phyloP scores from a whole-genome alignment of 1,139 yeast genomes.

The Zygoascus meyerae region DNA sequence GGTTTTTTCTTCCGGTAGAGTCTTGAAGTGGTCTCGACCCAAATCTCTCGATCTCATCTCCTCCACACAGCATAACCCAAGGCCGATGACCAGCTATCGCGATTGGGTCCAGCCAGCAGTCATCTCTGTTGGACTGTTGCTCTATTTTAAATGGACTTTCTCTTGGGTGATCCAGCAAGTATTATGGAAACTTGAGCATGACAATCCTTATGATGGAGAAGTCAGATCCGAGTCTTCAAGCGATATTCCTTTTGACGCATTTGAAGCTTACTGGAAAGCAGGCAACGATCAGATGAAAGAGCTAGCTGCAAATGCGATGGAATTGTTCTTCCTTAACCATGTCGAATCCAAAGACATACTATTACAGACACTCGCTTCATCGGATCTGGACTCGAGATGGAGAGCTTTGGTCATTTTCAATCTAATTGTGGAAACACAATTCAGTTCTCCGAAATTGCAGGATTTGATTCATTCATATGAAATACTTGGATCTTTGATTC shows the following conservation, averaged over 20 bases:
- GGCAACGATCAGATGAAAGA: constrained; percentile 17
- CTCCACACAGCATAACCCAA: background rate
- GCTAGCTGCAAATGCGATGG: constrained; percentile 13
- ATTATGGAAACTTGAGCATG: too few relatives aligned
- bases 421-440: constrained; percentile 10
- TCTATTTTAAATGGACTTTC: background rate
- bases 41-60: background rate
- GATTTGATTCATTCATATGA: constrained; percentile 11
- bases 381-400: constrained; percentile 12
- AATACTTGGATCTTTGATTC: constrained; percentile 13
- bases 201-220: constrained; percentile 1
- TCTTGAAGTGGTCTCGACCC: background rate
- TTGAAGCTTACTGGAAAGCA: constrained; percentile 18
- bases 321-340: constrained; percentile 14
- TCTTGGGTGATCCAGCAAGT: background rate
- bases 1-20: too few relatives aligned
- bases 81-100: background rate
- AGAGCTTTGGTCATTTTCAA: constrained; percentile 13
- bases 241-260: constrained; percentile 18
- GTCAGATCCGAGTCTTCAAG: background rate
- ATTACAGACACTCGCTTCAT: constrained; percentile 11
- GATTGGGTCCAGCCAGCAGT: background rate
- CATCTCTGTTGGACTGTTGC: background rate
- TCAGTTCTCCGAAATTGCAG: constrained; percentile 3
- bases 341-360: constrained; percentile 15